These are phyloP conservation scores for Haplosporangium gracile DNA, from an alignment of 192 early-diverging fungal genomes.

Conservation along the genomic window DNA sequence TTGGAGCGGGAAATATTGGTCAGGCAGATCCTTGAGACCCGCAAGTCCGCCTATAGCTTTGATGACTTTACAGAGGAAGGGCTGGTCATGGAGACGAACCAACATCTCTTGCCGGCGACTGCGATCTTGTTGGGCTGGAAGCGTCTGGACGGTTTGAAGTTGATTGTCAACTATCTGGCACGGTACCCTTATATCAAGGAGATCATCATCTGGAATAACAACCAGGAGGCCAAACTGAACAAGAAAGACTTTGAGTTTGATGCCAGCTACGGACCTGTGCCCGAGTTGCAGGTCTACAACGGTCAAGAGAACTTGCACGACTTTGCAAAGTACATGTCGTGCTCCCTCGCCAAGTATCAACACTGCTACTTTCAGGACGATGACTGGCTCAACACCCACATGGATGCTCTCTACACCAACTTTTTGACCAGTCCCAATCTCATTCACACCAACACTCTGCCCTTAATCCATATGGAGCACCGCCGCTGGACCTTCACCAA, in stretches of 20 bases:
- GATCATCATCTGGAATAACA: slow-evolving; percentile 64
- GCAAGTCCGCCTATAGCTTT: slow-evolving; percentile 15
- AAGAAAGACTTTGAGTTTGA: slow-evolving; percentile 18
- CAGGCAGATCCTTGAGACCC: slow-evolving; percentile 6
- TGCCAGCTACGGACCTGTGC: not conserved
- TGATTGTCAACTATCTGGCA: slow-evolving; percentile 55
- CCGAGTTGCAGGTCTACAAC: slow-evolving; percentile 50
- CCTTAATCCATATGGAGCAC: slow-evolving; percentile 57
- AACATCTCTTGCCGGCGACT: slow-evolving; percentile 49
- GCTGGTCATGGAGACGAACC: slow-evolving; percentile 9
- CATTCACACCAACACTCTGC: slow-evolving; percentile 64
- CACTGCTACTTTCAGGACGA: slow-evolving; percentile 70
- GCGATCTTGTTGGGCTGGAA: slow-evolving; percentile 60
- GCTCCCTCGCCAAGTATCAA: slow-evolving; percentile 59
- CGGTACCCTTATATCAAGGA: slow-evolving; percentile 65
- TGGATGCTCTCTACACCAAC: slow-evolving; percentile 66
- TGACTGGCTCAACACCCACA: slow-evolving; percentile 59
- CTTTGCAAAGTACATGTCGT: slow-evolving; percentile 63
- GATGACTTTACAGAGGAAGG: slow-evolving; percentile 45
- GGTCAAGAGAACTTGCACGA: slow-evolving; percentile 59
- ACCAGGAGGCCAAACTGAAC: slow-evolving; percentile 8
- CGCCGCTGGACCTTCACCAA: slow-evolving; percentile 63
- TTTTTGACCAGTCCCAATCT: slow-evolving; percentile 59
- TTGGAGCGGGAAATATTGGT: slow-evolving; percentile 5
- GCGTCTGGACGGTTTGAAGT: slow-evolving; percentile 38